These are phyloP conservation scores for Antitrichia curtipendula DNA, from an alignment of 225 moss, liverwort and hornwort species.

Conservation along the genomic window DNA sequence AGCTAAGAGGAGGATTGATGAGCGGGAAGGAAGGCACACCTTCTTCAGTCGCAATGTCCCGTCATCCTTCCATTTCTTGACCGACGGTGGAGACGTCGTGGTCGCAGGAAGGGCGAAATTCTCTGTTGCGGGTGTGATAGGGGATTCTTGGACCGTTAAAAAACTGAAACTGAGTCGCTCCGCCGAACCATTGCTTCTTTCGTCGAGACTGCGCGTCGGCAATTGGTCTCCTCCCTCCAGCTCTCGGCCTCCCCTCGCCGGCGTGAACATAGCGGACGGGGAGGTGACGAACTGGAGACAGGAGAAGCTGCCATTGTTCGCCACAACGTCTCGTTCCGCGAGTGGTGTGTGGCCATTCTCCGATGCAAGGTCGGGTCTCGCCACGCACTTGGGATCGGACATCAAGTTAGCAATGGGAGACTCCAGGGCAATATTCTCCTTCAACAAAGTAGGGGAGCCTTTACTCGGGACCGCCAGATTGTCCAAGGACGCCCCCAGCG, in stretches of 20 bases:
- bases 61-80: conserved; percentile 93
- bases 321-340: not conserved
- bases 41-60: conserved; percentile 75
- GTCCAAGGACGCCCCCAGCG: conserved; percentile 29
- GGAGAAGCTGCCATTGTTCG: conserved; percentile 3
- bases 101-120: conserved; percentile 14
- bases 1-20: not conserved
- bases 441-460: not conserved
- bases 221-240: not conserved
- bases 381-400: not conserved
- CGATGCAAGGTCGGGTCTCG: not conserved
- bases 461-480: not conserved
- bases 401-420: conserved; percentile 27
- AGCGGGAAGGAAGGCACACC: conserved; percentile 16
- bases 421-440: conserved; percentile 29
- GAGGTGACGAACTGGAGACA: conserved; percentile 3
- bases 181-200: not conserved
- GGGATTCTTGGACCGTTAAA: conserved; percentile 18
- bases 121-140: conserved; percentile 10
- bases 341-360: not conserved
- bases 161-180: conserved; percentile 46
- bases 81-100: conserved; percentile 17
- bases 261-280: not conserved
- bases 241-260: not conserved
- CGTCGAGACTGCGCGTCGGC: not conserved